Evolutionary conservation across 331 rosid genomes (phyloP), one percentile per base, ranked within the genome.

Genomic region (Ulmus americana): DNA sequence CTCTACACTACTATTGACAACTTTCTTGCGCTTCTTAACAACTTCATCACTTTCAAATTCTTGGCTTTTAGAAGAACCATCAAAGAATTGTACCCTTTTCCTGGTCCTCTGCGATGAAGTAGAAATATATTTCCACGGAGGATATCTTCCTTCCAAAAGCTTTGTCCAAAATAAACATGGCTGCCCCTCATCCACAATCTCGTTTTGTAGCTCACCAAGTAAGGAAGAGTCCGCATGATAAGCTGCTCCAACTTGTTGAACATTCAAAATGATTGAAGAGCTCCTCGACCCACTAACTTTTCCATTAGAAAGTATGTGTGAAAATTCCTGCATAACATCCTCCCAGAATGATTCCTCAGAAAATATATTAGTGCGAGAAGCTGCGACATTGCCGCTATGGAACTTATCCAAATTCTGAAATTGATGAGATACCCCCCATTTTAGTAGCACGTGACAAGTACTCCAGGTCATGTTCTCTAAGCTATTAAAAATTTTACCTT

Each of bases 391-490:
- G 69, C 66, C 61, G 57, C 53, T 62, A 68, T 82, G 95, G 57
- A 85, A 87, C 76, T 72, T 70, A 12, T 78, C 78, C 82, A 94
- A 71, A 50, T 73, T 79, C 42, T 78, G 77, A 59, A 94, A 87
- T 65, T 87, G 86, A 75, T 65, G 67, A 67, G 86, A 72, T 7
- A 86, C 87, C 14, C 97, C 95, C 91, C 94, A 85, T 83, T 84
- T 84, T 68, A 94, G 81, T 65, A 94, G 78, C 78, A 41, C 69
- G 57, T 91, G 90, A 63, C 81, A 50, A 41, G 55, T 70, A 70
- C 62, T 68, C 79, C 82, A 69, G 82, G 57, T 84, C 45, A 80
- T 45, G 72, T 69, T 75, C 43, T 63, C 79, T 67, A 79, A 12
- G 64, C 73, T 55, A 66, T 94, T 97, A 70, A 77, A 53, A 64